phyloP scores from a whole-genome alignment of 345 rosid species.

The rapeseed (Brassica napus) region DNA sequence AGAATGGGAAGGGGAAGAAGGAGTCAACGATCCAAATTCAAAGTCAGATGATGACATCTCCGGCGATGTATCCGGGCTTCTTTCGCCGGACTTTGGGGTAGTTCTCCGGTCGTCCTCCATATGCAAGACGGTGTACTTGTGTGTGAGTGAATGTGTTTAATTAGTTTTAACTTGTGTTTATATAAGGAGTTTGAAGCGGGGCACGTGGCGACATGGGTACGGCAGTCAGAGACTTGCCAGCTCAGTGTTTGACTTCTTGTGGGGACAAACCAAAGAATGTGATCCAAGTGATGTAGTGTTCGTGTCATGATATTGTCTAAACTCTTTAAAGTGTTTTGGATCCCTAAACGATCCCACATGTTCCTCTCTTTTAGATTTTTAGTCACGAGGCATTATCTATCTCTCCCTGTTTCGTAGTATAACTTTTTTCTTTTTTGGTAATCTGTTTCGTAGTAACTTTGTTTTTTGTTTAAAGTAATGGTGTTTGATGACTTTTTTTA shows the following conservation, averaged over 20 bases:
- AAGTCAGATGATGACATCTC: constrained; percentile 50
- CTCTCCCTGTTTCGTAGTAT: not conserved
- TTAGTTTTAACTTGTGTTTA: constrained; percentile 23
- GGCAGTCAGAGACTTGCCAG: constrained; percentile 36
- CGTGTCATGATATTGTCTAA: constrained; percentile 35
- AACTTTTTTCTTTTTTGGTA: not conserved
- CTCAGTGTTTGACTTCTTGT: constrained; percentile 33
- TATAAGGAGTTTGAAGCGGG: constrained; percentile 14
- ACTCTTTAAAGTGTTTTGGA: constrained; percentile 24
- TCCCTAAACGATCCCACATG: constrained; percentile 37
- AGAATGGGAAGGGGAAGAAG: constrained; percentile 54
- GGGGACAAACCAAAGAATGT: constrained; percentile 19
- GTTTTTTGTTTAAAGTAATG: not conserved
- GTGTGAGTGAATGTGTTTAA: not conserved
- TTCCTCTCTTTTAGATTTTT: constrained; percentile 8
- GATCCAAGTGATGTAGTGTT: constrained; percentile 38
- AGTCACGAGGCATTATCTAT: constrained; percentile 19
- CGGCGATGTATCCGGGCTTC: constrained; percentile 15
- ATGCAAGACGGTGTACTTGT: not conserved
- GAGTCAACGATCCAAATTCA: constrained; percentile 65
- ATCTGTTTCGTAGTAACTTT: not conserved
- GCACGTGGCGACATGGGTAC: constrained; percentile 30
- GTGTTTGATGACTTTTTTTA: not conserved
- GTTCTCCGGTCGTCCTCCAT: constrained; percentile 40
- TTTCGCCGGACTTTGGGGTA: constrained; percentile 42